Conservation (phyloP, 371 early-diverging fungal species). For the Lichtheimia corymbifera region DNA sequence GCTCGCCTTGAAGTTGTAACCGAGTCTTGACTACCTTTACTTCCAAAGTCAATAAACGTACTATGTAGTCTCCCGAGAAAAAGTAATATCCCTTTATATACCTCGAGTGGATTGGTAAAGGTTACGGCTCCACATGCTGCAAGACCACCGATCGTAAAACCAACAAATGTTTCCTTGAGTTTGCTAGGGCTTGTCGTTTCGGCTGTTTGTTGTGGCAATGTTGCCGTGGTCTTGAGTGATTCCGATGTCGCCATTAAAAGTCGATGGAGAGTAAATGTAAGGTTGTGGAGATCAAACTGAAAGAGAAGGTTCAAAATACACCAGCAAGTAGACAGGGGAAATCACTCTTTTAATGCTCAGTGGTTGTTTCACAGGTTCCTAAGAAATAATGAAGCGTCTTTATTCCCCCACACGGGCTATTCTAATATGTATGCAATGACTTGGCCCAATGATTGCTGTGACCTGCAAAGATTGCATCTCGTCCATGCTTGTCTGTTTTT, state of each 20-base stretch:
- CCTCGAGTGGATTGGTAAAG: conserved; percentile 93
- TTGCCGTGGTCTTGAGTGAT: conserved; percentile 10
- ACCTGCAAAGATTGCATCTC: no score
- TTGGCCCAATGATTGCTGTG: no score
- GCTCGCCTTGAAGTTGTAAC: conserved; percentile 94
- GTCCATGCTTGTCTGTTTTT: no score
- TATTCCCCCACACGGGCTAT: no score
- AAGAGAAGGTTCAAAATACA: no score
- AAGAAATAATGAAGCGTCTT: no score
- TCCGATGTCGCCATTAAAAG: conserved; percentile 8
- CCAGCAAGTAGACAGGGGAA: no score
- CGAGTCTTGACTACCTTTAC: conserved; percentile 93
- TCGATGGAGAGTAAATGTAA: not conserved
- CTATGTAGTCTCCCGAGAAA: not conserved
- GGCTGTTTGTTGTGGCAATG: not conserved
- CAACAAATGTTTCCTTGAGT: conserved; percentile 37
- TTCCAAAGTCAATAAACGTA: not conserved
- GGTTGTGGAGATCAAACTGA: not conserved
- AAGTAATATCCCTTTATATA: conserved; percentile 32
- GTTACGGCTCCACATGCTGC: conserved; percentile 93
- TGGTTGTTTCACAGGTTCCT: no score
- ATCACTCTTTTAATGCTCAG: no score
- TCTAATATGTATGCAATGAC: no score
- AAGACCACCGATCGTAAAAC: conserved; percentile 76
- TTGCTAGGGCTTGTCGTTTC: conserved; percentile 14